phyloP scores from a whole-genome alignment of 2,329 filamentous ascomycete species.

The Aspergillus novofumigatus region DNA sequence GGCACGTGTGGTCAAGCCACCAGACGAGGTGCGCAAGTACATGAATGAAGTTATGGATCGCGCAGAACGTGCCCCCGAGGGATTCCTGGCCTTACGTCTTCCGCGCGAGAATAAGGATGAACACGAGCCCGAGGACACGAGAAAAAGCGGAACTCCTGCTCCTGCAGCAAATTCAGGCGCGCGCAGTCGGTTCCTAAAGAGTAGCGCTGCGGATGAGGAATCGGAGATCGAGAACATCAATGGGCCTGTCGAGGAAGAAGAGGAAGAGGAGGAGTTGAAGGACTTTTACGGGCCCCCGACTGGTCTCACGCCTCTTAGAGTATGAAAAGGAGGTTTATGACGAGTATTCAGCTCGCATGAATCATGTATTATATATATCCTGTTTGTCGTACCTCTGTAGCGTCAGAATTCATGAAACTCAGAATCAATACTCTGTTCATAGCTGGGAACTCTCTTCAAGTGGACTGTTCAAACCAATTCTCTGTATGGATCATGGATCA shows the following conservation, averaged over 20 bases:
- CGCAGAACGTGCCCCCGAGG: conserved; percentile 52
- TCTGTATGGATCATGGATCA: neutral
- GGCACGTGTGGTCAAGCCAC: conserved; percentile 52
- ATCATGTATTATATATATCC: neutral
- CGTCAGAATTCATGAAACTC: neutral
- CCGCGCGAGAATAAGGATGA: conserved; percentile 40
- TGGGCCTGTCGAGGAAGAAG: conserved; percentile 12
- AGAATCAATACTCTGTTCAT: neutral
- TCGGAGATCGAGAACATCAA: conserved; percentile 12
- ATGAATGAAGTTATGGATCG: conserved; percentile 57
- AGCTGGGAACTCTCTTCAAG: neutral
- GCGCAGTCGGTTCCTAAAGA: conserved; percentile 21
- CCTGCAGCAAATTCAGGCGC: conserved; percentile 9
- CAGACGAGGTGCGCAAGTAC: conserved; percentile 50
- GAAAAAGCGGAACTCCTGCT: conserved; percentile 20
- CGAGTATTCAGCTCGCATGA: neutral
- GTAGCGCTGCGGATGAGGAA: conserved; percentile 23
- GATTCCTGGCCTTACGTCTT: conserved; percentile 53
- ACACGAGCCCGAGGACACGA: conserved; percentile 21
- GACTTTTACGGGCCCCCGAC: conserved; percentile 40
- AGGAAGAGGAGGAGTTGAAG: conserved; percentile 33
- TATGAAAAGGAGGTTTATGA: conserved; percentile 1
- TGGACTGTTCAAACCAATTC: neutral
- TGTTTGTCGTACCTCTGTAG: neutral
- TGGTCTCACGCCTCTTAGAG: conserved; percentile 29